A percentile compares a stretch with the other conserved stretches of the same genome.
Conservation (phyloP, 768 basidiomycete species). For the Boletus tomentosulus region DNA sequence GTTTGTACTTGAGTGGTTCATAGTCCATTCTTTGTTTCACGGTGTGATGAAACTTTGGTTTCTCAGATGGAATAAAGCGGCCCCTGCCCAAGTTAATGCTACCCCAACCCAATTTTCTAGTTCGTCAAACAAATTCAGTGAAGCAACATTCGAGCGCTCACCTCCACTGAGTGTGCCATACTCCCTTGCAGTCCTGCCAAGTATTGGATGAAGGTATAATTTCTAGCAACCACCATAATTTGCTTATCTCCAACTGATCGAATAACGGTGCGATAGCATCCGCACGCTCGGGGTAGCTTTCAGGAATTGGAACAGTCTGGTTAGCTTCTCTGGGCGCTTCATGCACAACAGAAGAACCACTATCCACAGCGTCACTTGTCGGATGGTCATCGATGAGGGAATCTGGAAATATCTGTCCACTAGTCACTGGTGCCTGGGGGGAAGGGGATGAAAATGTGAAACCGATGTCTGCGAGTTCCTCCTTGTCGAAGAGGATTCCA, state of each 20-base stretch:
- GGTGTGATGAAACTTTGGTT: conserved; percentile 59
- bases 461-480: conserved; percentile 42
- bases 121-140: background rate
- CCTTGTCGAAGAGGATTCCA: conserved; percentile 53
- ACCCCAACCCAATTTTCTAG: background rate
- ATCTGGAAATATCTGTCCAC: background rate
- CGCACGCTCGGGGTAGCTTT: conserved; percentile 11
- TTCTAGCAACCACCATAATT: conserved; percentile 72
- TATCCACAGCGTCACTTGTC: background rate
- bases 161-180: conserved; percentile 54
- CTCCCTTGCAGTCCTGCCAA: conserved; percentile 53
- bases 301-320: background rate
- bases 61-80: conserved; percentile 40
- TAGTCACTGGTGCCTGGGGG: conserved; percentile 7
- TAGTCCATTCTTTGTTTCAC: conserved; percentile 58
- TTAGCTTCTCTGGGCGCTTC: background rate
- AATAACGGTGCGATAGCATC: conserved; percentile 47
- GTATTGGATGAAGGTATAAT: conserved; percentile 49
- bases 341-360: background rate
- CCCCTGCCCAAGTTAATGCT: conserved; percentile 53
- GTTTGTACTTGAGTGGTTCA: conserved; percentile 48
- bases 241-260: conserved; percentile 44
- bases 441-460: conserved; percentile 22
- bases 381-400: background rate
- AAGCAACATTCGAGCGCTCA: conserved; percentile 31